Percentiles rank a stretch among this genome's conserved stretches.
Conservation (phyloP, 139 green algal genomes). For the Micractinium sp. region DNA sequence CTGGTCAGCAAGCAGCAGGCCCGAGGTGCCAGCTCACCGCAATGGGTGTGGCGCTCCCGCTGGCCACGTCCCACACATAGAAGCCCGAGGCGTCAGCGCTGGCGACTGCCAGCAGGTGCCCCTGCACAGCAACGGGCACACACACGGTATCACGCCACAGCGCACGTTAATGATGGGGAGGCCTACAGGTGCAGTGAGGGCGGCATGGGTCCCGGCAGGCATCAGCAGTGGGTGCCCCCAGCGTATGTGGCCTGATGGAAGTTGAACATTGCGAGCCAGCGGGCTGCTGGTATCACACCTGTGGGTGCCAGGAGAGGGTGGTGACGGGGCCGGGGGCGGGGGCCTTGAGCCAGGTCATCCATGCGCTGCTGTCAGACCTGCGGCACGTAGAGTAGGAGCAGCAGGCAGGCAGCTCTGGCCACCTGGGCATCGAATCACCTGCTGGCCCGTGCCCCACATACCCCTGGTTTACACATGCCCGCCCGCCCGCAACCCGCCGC, state of each 20-base stretch:
- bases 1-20: too few species aligned
- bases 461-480: neutral
- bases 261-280: too few species aligned
- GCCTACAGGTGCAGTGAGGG: too few species aligned
- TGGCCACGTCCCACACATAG: conserved; percentile 41
- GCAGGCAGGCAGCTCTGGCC: too few species aligned
- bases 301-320: conserved; percentile 35
- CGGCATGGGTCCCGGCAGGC: too few species aligned
- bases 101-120: conserved; percentile 36
- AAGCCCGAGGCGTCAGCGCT: neutral
- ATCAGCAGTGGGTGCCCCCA: too few species aligned
- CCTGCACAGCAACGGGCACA: neutral
- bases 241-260: too few species aligned
- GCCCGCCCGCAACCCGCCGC: neutral
- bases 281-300: neutral
- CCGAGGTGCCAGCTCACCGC: neutral
- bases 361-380: conserved; percentile 30
- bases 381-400: neutral
- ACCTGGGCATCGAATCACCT: too few species aligned
- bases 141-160: too few species aligned
- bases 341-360: conserved; percentile 34
- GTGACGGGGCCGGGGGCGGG: neutral
- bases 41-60: neutral
- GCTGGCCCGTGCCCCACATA: too few species aligned
- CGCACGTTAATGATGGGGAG: too few species aligned